A percentile compares a stretch with the other conserved stretches of the same genome.
phyloP scores from a whole-genome alignment of 176 grass and related monocot genomes.

The Themeda triandra region DNA sequence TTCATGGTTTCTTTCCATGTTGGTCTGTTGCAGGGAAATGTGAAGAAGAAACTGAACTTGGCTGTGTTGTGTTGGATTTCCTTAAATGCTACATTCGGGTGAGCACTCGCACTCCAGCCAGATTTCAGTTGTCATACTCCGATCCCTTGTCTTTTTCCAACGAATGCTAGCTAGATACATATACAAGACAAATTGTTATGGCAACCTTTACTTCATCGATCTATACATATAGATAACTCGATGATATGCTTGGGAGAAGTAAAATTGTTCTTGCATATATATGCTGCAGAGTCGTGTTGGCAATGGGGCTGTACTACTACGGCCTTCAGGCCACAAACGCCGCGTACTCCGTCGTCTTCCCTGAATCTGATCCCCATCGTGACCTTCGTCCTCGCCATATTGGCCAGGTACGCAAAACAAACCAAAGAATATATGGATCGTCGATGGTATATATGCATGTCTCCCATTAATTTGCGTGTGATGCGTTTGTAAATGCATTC shows the following conservation, averaged over 20 bases:
- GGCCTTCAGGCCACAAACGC: constrained; percentile 37
- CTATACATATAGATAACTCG: neutral
- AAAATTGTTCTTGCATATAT: neutral
- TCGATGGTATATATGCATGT: no score
- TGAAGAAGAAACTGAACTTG: constrained; percentile 17
- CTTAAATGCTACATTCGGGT: constrained; percentile 27
- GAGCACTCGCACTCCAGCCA: neutral
- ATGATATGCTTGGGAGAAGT: neutral
- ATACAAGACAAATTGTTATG: neutral
- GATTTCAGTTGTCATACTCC: neutral
- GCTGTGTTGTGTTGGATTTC: constrained; percentile 14
- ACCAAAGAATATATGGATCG: no score
- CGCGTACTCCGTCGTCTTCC: constrained; percentile 26
- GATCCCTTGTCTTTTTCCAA: neutral
- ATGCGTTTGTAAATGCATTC: neutral
- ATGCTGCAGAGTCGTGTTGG: constrained; percentile 21
- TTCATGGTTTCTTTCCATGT: neutral
- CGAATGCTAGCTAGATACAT: neutral
- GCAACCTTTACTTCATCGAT: neutral
- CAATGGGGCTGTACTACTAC: constrained; percentile 44
- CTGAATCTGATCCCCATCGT: constrained; percentile 48
- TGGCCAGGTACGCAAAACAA: constrained; percentile 16
- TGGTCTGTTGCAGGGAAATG: constrained; percentile 7
- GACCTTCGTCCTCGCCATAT: constrained; percentile 42
- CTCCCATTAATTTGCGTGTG: no score